These are phyloP conservation scores for Malus hybrid DNA, from an alignment of 331 rosid species.

Conservation along the genomic window DNA sequence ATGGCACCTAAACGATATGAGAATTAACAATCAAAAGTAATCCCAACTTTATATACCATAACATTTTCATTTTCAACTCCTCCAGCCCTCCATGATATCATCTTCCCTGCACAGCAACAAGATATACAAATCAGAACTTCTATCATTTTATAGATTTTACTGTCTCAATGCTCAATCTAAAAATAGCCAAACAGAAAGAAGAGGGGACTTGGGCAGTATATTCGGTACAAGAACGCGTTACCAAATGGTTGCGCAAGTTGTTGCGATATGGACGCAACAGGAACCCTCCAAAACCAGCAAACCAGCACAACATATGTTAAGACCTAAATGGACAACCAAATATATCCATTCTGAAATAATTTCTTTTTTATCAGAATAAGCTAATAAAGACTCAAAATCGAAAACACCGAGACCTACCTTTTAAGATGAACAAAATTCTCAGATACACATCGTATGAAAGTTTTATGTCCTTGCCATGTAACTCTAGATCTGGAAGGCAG, in stretches of 20 bases:
- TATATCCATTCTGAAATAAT: background rate
- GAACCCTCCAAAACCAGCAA: slow-evolving; percentile 80
- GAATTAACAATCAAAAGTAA: background rate
- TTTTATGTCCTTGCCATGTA: slow-evolving; percentile 36
- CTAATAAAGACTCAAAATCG: background rate
- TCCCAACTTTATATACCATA: slow-evolving; percentile 40
- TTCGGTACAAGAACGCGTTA: slow-evolving; percentile 14
- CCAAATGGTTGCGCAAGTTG: slow-evolving; percentile 94
- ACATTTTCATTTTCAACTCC: slow-evolving; percentile 49
- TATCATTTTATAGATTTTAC: background rate
- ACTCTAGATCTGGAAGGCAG: slow-evolving; percentile 55
- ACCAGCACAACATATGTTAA: slow-evolving; percentile 40
- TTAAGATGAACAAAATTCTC: slow-evolving; percentile 30
- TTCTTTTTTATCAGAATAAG: background rate
- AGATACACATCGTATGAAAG: slow-evolving; percentile 36
- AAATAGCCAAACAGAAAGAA: too few species aligned
- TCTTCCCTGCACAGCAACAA: slow-evolving; percentile 40
- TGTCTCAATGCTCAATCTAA: background rate
- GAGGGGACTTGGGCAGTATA: background rate
- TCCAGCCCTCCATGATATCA: slow-evolving; percentile 72
- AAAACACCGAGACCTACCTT: slow-evolving; percentile 39
- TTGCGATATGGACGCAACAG: slow-evolving; percentile 69
- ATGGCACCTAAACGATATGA: too few species aligned
- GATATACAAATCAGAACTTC: background rate
- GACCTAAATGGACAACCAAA: slow-evolving; percentile 39